These are phyloP conservation scores for Torulaspora gathmanii DNA, from an alignment of 805 yeast genomes.

Conservation along the genomic window DNA sequence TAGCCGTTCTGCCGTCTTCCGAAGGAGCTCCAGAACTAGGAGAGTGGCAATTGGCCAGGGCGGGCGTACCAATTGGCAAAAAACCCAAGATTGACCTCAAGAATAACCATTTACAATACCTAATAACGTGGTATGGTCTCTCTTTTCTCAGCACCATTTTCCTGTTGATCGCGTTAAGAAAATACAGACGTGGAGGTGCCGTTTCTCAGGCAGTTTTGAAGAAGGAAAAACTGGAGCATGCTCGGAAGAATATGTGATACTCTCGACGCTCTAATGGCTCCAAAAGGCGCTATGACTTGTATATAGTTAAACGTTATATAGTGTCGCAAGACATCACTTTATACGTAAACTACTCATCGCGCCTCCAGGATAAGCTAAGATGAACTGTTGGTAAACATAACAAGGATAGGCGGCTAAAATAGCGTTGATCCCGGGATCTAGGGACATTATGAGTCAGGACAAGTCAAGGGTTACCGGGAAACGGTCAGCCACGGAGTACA, in stretches of 20 bases:
- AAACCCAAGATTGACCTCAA: conserved; percentile 74
- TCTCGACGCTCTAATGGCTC: neutral
- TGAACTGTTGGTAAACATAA: neutral
- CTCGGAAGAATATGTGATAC: conserved; percentile 38
- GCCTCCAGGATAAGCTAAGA: neutral
- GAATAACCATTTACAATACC: conserved; percentile 87
- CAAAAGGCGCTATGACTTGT: conserved; percentile 1
- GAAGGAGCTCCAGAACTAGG: conserved; percentile 39
- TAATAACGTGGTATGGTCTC: conserved; percentile 93
- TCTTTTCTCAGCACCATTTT: conserved; percentile 67
- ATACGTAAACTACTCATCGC: neutral
- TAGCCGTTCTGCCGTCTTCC: conserved; percentile 2
- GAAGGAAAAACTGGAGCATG: conserved; percentile 48
- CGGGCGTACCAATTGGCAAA: conserved; percentile 90
- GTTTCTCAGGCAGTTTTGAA: conserved; percentile 29
- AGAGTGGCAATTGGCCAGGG: conserved; percentile 56
- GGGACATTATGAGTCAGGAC: conserved; percentile 16
- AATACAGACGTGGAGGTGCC: conserved; percentile 32
- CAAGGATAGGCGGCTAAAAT: neutral
- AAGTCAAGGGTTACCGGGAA: conserved; percentile 10
- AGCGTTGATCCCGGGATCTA: neutral
- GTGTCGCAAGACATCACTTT: neutral
- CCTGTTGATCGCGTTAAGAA: conserved; percentile 49
- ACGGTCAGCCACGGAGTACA: conserved; percentile 35
- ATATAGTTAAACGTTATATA: neutral